Evolutionary conservation across 768 basidiomycete species (phyloP).

Genomic region (Mycena latifolia): DNA sequence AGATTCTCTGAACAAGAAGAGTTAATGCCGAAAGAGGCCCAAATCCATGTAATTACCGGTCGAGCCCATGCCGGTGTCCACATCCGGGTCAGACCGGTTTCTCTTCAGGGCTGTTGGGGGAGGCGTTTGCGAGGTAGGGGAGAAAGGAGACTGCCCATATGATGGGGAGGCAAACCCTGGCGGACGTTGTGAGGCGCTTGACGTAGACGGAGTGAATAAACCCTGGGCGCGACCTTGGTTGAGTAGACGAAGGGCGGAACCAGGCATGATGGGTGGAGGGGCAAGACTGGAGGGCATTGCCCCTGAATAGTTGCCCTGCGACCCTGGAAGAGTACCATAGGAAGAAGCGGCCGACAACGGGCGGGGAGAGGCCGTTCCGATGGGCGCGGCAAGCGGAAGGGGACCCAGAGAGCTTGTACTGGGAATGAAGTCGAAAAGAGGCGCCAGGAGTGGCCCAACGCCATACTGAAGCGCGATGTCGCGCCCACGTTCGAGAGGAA

Average conservation of each 20-base stretch:
- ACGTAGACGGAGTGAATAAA: slow-evolving; percentile 87
- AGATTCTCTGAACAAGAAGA: slow-evolving; percentile 53
- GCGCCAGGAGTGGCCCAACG: slow-evolving; percentile 87
- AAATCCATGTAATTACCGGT: slow-evolving; percentile 36
- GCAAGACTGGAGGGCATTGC: slow-evolving; percentile 69
- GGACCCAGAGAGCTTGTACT: slow-evolving; percentile 77
- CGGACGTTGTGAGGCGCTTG: slow-evolving; percentile 61
- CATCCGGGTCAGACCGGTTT: slow-evolving; percentile 77
- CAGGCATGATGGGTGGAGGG: slow-evolving; percentile 89
- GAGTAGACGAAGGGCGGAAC: slow-evolving; percentile 84
- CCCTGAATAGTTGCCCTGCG: slow-evolving; percentile 57
- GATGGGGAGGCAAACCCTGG: slow-evolving; percentile 66
- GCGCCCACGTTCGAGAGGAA: slow-evolving; percentile 93
- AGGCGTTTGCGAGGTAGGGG: slow-evolving; percentile 61
- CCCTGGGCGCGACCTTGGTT: slow-evolving; percentile 91
- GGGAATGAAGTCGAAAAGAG: slow-evolving; percentile 94
- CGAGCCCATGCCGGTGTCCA: slow-evolving; percentile 51
- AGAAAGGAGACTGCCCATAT: slow-evolving; percentile 65
- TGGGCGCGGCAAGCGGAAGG: slow-evolving; percentile 67
- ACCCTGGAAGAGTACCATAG: slow-evolving; percentile 64
- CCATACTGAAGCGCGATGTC: slow-evolving; percentile 95
- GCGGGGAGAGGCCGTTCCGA: slow-evolving; percentile 66
- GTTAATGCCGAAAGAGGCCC: slow-evolving; percentile 38
- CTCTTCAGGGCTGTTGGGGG: slow-evolving; percentile 69
- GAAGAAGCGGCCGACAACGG: slow-evolving; percentile 79